Evolutionary conservation across 1,139 yeast genomes (phyloP).

Genomic region (Suhomyces bolitotheri): DNA sequence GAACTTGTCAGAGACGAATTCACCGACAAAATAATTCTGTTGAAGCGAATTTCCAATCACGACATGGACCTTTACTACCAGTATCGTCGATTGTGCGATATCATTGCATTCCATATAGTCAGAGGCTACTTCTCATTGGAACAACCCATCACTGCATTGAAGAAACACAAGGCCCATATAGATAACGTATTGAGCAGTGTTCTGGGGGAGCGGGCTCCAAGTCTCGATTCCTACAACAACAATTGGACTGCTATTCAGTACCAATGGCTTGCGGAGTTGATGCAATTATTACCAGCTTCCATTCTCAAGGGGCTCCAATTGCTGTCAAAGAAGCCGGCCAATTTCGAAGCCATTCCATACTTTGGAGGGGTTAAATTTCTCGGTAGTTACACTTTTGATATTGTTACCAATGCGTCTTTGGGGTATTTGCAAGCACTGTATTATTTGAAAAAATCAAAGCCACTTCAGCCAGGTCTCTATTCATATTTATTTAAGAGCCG

Average conservation of each 20-base stretch:
- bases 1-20: slow-evolving; percentile 25
- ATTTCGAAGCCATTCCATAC: slow-evolving; percentile 9
- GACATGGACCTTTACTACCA: slow-evolving; percentile 33
- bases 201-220: slow-evolving; percentile 3
- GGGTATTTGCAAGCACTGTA: slow-evolving; percentile 28
- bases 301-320: slow-evolving; percentile 21
- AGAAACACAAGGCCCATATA: slow-evolving; percentile 65
- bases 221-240: slow-evolving; percentile 9
- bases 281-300: slow-evolving; percentile 45
- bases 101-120: slow-evolving; percentile 61
- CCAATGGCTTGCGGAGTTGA: slow-evolving; percentile 60
- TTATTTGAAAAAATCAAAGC: slow-evolving; percentile 9
- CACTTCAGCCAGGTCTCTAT: slow-evolving; percentile 1
- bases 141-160: slow-evolving; percentile 58
- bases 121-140: slow-evolving; percentile 63
- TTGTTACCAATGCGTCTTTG: slow-evolving; percentile 33
- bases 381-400: slow-evolving; percentile 25
- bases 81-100: slow-evolving; percentile 53
- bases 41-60: slow-evolving; percentile 24
- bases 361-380: slow-evolving; percentile 39
- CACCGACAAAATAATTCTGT: slow-evolving; percentile 17
- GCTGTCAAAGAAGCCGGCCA: slow-evolving; percentile 11
- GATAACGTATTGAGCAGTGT: slow-evolving; percentile 34
- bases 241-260: slow-evolving; percentile 48
- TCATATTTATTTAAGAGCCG: slow-evolving; percentile 12